Evolutionary conservation across 2,329 filamentous ascomycete genomes (phyloP), one percentile per base, ranked within the genome.

Genomic region (Aureobasidium sp.): DNA sequence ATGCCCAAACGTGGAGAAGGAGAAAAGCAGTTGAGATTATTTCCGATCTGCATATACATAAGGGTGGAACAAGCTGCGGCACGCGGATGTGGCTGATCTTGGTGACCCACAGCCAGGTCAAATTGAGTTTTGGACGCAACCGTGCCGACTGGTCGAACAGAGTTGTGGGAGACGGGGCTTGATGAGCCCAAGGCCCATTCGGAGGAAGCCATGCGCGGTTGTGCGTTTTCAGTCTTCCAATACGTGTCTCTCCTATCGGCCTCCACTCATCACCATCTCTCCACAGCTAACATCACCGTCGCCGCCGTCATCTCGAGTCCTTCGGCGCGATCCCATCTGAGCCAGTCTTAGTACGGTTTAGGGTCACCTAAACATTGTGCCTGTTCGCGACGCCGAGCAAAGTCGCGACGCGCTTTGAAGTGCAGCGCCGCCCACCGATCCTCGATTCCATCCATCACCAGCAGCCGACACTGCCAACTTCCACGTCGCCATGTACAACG

Each of bases 401-500:
- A 53, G 50, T 53, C 50, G 50, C 50, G 50, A 53, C 50, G 50
- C 50, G 50, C 50, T 34, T 53, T 15, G 8, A 27, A 37, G 34
- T 39, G 24, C 29, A 51, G 17, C 27, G 24, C 29, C 27, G 47
- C 47, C 41, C 47, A 36, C 24, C 47, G 2, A 34, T 32, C 47
- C 29, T 27, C 47, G 10, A 32, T 48, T 48, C 15, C n/a, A 26
- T 24, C 20, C 34, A 52, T 27, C 50, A 36, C 13, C 50, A 39
- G 20, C 50, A 39, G 20, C 24, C 34, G 36, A 27, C 36, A 47
- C 27, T 48, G 13, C 34, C 37, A n/a, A 27, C 9, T n/a, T 13
- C 36, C 13, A 53, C 1, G 32, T 26, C 71, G 75, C 70, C 68
- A 96, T 97, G 91, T 96, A 96, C 77, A 89, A 89, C 75, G 79